phyloP scores from a whole-genome alignment of 371 early-diverging fungal genomes.

The Choanephora cucurbitarum region DNA sequence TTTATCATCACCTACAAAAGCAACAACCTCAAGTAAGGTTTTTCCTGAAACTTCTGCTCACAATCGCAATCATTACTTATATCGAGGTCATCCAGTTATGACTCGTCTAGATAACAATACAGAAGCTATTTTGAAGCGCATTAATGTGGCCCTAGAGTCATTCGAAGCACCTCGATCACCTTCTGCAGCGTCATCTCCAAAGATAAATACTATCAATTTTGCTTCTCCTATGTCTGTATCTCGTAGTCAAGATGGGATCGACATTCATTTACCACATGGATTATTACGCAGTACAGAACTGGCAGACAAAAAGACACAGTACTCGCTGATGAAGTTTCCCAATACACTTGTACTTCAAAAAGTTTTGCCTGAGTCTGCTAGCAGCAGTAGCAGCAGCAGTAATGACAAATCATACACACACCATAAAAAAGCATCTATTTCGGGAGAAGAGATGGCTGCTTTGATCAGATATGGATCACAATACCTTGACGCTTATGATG shows the following conservation, averaged over 20 bases:
- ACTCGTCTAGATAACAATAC: slow-evolving; percentile 23
- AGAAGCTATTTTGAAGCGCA: slow-evolving; percentile 21
- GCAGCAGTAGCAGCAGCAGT: neutral
- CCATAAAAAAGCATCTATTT: slow-evolving; percentile 5
- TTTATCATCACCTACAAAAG: slow-evolving; percentile 6
- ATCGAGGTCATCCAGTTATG: slow-evolving; percentile 17
- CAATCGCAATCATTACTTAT: slow-evolving; percentile 1
- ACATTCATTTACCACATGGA: slow-evolving; percentile 38
- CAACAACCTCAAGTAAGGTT: slow-evolving; percentile 20
- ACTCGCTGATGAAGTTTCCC: slow-evolving; percentile 28
- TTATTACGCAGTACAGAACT: slow-evolving; percentile 30
- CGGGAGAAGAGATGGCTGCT: slow-evolving; percentile 25
- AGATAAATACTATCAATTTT: neutral
- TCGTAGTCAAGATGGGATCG: slow-evolving; percentile 33
- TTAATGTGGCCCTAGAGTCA: slow-evolving; percentile 16
- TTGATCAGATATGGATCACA: slow-evolving; percentile 22
- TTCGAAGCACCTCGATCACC: slow-evolving; percentile 6
- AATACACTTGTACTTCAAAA: slow-evolving; percentile 20
- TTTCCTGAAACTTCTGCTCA: slow-evolving; percentile 15
- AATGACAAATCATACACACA: no score
- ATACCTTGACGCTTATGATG: slow-evolving; percentile 24
- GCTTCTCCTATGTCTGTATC: slow-evolving; percentile 24
- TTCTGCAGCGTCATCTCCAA: no score
- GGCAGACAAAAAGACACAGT: slow-evolving; percentile 32
- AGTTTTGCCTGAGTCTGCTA: slow-evolving; percentile 11